Conservation (phyloP, 306 rosid species). For the Abrus precatorius region DNA sequence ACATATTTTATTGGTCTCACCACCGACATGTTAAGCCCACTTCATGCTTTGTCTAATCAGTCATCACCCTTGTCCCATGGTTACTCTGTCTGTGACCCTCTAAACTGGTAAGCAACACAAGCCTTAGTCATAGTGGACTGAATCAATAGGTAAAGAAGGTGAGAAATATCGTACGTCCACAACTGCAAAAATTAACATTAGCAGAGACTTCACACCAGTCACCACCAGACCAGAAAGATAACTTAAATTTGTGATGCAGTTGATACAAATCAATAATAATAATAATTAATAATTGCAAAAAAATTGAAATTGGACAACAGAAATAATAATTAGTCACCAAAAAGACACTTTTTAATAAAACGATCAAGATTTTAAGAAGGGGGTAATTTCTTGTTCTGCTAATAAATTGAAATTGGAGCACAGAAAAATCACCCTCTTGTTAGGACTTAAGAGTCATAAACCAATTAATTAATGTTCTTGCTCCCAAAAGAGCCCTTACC, state of each 20-base stretch:
- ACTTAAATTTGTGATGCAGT: conserved; percentile 4
- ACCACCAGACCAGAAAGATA: conserved; percentile 1
- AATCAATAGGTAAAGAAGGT: neutral
- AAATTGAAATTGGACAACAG: no score
- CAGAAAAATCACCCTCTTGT: neutral
- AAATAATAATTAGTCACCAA: no score
- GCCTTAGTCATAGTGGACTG: neutral
- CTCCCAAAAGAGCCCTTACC: neutral
- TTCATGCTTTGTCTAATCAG: neutral
- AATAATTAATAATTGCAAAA: neutral
- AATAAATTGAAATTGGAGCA: neutral
- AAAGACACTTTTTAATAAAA: no score
- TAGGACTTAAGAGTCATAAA: neutral
- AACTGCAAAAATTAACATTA: conserved; percentile 29
- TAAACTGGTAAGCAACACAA: conserved; percentile 12
- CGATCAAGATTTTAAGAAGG: neutral
- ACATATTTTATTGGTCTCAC: conserved; percentile 10
- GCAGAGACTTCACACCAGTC: conserved; percentile 33
- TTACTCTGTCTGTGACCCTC: neutral
- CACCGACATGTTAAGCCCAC: conserved; percentile 41
- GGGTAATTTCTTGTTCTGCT: neutral
- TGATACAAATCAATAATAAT: neutral
- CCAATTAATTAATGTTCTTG: neutral
- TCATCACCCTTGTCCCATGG: conserved; percentile 18
- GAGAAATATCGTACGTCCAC: conserved; percentile 25